Base-by-base conservation (phyloP, 495 filamentous ascomycete genomes). In the Oidiodendron maius region DNA sequence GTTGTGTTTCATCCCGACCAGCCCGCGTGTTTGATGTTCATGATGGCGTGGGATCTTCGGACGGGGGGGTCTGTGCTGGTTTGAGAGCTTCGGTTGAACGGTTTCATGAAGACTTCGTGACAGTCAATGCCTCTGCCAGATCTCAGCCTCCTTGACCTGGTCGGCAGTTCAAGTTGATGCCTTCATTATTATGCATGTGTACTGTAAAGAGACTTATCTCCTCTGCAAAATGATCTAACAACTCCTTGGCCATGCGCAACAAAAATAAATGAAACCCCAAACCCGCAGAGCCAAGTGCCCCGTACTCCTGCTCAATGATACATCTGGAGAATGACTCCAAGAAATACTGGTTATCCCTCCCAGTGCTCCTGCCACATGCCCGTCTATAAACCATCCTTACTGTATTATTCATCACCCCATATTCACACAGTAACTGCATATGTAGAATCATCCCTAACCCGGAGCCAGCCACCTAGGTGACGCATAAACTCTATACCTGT, bases 241-340 rank as follows among this genome's bases (percentile, higher is more conserved):
- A 58, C 55, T 54, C 55, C 55, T 25, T 45, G 48, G 55, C 55
- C 49, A 58, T 58, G 55, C 55, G 54, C 32, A 28, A 13, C 12
- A 41, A 26, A 34, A 39, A 22, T 25, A 22, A 48, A 44, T 54
- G 40, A 48, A 30, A 40, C 48, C 24, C 26, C 37, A 8, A 28
- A 32, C 18, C 37, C 34, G 18, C 37, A 16, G 25, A 41, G 36
- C 18, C 28, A 21, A 42, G 35, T 23, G 40, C 42, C 11, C 46
- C 40, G 16, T 34, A 25, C 34, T 23, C 45, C 40, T 20, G 36
- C 25, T 28, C 40, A 24, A 45, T 35, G 4, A 20, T 48, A 17
- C 43, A 44, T 30, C 43, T 18, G 23, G 23, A 44, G 24, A 26
- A 26, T 15, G 23, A 5, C 12, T 12, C 5, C 26, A 30, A 30